phyloP scores from a whole-genome alignment of 2,329 filamentous ascomycete genomes.

The Penicillium sp. region DNA sequence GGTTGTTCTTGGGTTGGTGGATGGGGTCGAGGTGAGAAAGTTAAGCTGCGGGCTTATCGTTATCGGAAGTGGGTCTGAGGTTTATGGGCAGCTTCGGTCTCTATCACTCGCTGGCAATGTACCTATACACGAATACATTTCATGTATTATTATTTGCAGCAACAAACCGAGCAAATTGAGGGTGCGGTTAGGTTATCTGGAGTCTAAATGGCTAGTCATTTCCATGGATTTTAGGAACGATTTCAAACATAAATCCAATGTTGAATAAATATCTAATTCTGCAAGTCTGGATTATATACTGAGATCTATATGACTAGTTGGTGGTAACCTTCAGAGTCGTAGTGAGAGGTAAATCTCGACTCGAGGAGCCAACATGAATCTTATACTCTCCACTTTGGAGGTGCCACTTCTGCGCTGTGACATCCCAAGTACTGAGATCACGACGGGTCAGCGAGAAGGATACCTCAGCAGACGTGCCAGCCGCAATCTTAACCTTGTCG shows the following conservation, averaged over 20 bases:
- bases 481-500: slow-evolving; percentile 67
- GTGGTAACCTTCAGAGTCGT: slow-evolving; percentile 6
- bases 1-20: slow-evolving; percentile 3
- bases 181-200: no score
- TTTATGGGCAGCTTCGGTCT: no score
- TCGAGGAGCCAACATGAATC: slow-evolving; percentile 51
- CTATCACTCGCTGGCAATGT: no score
- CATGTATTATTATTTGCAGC: no score
- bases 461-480: slow-evolving; percentile 66
- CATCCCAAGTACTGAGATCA: slow-evolving; percentile 81
- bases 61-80: background rate
- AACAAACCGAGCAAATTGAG: no score
- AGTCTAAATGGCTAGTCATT: no score
- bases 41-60: slow-evolving; percentile 1
- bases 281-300: background rate
- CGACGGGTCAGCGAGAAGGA: slow-evolving; percentile 66
- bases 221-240: no score
- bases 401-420: slow-evolving; percentile 73
- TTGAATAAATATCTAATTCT: background rate
- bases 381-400: slow-evolving; percentile 53
- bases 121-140: no score
- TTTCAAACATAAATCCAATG: background rate
- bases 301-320: background rate
- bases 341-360: slow-evolving; percentile 12
- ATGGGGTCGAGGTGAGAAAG: background rate